A percentile compares a stretch with the other conserved stretches of the same genome.
phyloP scores from a whole-genome alignment of 129 eudicot species.

The Rutidosis leptorrhynchoides region DNA sequence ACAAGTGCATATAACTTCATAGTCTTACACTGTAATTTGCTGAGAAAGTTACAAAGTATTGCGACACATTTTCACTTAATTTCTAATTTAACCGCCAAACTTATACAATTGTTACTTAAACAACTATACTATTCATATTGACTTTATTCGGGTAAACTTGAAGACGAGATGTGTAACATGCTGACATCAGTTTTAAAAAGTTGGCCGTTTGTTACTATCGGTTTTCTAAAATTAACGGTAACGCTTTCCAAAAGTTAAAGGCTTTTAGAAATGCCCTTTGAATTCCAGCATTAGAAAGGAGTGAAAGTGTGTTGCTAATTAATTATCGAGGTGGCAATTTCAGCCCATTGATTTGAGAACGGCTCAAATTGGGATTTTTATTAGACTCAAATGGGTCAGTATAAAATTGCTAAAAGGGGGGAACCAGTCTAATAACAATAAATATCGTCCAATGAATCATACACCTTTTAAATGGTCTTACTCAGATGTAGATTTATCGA shows the following conservation, averaged over 20 bases:
- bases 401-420: background rate
- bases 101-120: slow-evolving; percentile 1
- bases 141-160: background rate
- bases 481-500: background rate
- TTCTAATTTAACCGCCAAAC: background rate
- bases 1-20: background rate
- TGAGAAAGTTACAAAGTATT: background rate
- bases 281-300: background rate
- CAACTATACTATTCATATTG: background rate
- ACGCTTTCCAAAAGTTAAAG: background rate
- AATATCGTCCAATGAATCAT: background rate
- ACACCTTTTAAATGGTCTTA: background rate
- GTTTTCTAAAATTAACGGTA: background rate
- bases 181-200: background rate
- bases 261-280: background rate
- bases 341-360: background rate
- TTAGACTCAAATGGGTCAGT: background rate
- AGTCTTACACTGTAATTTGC: background rate
- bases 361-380: background rate
- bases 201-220: background rate
- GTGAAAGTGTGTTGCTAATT: background rate
- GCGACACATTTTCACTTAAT: slow-evolving; percentile 7
- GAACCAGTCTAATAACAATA: background rate
- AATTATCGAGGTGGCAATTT: background rate
- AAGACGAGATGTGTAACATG: background rate